Percentiles rank a stretch among this genome's conserved stretches.
Conservation (phyloP, 805 yeast species). For the Sungouiozyma ichnusensis region DNA sequence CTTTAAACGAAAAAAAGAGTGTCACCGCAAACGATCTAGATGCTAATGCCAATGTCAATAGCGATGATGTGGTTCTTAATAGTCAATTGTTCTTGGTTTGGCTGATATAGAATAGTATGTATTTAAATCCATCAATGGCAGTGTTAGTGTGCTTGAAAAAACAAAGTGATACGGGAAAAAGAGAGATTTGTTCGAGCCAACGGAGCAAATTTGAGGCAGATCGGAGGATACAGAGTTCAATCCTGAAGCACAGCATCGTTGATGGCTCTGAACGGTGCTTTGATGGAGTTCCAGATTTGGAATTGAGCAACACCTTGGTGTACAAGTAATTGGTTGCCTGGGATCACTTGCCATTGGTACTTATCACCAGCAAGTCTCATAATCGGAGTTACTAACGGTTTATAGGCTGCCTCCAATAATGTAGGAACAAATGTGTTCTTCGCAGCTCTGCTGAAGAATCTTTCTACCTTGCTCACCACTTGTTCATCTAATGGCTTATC, state of each 20-base stretch:
- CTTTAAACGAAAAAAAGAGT: background rate
- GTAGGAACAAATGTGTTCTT: constrained; percentile 38
- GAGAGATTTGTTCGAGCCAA: too few species aligned
- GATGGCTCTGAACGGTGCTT: constrained; percentile 52
- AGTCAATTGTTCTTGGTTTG: too few species aligned
- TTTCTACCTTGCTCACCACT: constrained; percentile 40
- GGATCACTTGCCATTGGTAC: constrained; percentile 68
- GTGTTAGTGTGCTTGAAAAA: too few species aligned
- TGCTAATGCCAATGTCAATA: too few species aligned
- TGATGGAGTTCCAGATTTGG: constrained; percentile 57
- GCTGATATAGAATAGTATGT: too few species aligned
- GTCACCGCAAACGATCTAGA: too few species aligned
- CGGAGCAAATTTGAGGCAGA: too few species aligned
- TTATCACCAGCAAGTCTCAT: constrained; percentile 64
- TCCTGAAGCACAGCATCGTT: constrained; percentile 45
- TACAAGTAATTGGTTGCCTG: constrained; percentile 86
- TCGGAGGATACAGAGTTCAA: too few species aligned
- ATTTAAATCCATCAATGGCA: too few species aligned
- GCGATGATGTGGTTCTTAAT: too few species aligned
- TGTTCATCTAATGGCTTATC: constrained; percentile 53
- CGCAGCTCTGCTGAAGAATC: constrained; percentile 35
- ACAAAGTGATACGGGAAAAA: too few species aligned
- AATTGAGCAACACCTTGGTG: constrained; percentile 91
- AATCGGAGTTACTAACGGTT: constrained; percentile 76
- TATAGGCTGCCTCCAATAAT: constrained; percentile 88